Conservation (phyloP, 2,329 filamentous ascomycete genomes). For the Pezicula rhizophila region DNA sequence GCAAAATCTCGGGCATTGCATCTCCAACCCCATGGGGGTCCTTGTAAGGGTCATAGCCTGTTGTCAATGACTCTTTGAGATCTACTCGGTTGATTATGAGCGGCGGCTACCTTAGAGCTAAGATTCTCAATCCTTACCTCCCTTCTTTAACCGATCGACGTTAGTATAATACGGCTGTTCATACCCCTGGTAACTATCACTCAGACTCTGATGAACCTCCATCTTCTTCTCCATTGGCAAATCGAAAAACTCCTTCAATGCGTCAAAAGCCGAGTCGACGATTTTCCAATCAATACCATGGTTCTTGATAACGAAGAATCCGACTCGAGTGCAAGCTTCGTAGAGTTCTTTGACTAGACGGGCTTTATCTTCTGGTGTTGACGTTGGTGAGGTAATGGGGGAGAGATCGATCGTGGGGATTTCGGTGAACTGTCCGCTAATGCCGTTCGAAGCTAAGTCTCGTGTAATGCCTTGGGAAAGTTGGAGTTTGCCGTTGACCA, state of each 20-base stretch:
- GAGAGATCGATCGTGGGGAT: too few relatives aligned
- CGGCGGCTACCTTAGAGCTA: neutral
- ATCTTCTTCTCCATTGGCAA: slow-evolving; percentile 30
- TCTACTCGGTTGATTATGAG: slow-evolving; percentile 33
- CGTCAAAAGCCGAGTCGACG: slow-evolving; percentile 8
- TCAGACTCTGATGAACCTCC: slow-evolving; percentile 14
- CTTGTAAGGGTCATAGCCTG: slow-evolving; percentile 36
- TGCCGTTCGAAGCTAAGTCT: too few relatives aligned
- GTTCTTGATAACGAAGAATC: slow-evolving; percentile 38
- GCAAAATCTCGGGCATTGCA: slow-evolving; percentile 52
- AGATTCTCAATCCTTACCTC: slow-evolving; percentile 31
- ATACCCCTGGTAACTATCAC: slow-evolving; percentile 30
- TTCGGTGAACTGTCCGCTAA: too few relatives aligned
- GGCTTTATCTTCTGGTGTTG: neutral
- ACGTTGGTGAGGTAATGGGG: neutral
- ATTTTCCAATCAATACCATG: slow-evolving; percentile 28
- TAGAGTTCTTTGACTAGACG: neutral
- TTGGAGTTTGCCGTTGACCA: too few relatives aligned
- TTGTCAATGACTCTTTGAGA: slow-evolving; percentile 32
- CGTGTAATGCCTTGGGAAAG: too few relatives aligned
- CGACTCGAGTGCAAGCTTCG: slow-evolving; percentile 7
- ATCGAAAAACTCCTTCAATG: slow-evolving; percentile 10
- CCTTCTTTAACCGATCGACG: slow-evolving; percentile 4
- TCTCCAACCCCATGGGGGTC: slow-evolving; percentile 30
- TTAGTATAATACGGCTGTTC: slow-evolving; percentile 34